phyloP scores from a whole-genome alignment of 805 yeast genomes.

The Ogataea trehaloabstinens region DNA sequence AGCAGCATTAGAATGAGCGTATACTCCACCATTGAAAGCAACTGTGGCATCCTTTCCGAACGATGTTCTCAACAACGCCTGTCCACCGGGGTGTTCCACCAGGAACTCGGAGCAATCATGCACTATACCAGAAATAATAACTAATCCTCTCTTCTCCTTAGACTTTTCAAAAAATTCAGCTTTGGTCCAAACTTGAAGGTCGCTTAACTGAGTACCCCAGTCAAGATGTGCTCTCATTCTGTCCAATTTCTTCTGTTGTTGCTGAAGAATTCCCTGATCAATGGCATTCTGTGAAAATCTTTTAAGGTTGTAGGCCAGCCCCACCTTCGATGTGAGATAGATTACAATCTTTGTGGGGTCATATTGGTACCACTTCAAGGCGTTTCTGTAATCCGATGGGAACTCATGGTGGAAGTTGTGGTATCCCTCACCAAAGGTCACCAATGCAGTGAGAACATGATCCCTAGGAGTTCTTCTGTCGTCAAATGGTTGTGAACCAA shows the following conservation, averaged over 20 bases:
- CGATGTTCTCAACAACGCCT: slow-evolving; percentile 65
- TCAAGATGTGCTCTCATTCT: slow-evolving; percentile 57
- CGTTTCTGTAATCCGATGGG: slow-evolving; percentile 87
- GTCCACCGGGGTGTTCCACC: slow-evolving; percentile 84
- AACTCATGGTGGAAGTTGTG: slow-evolving; percentile 90
- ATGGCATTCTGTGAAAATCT: slow-evolving; percentile 78
- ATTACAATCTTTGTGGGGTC: slow-evolving; percentile 76
- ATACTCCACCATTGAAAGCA: slow-evolving; percentile 85
- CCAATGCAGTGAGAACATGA: slow-evolving; percentile 74
- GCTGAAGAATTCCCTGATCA: slow-evolving; percentile 79
- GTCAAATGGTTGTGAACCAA: slow-evolving; percentile 83
- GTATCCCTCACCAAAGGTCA: slow-evolving; percentile 87
- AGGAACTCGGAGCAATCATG: slow-evolving; percentile 71
- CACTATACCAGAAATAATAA: slow-evolving; percentile 74
- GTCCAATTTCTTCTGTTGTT: slow-evolving; percentile 77
- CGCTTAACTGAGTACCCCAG: slow-evolving; percentile 72
- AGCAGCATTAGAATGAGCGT: slow-evolving; percentile 83
- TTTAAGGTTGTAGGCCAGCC: slow-evolving; percentile 70
- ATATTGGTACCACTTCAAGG: slow-evolving; percentile 82
- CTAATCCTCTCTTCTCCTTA: slow-evolving; percentile 52
- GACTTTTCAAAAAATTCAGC: slow-evolving; percentile 53
- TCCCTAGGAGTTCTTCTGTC: slow-evolving; percentile 87
- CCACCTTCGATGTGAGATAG: slow-evolving; percentile 57
- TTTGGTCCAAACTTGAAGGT: slow-evolving; percentile 74
- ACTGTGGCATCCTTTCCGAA: slow-evolving; percentile 79